Evolutionary conservation across 495 filamentous ascomycete genomes (phyloP).

Genomic region (Annulohypoxylon nitens): DNA sequence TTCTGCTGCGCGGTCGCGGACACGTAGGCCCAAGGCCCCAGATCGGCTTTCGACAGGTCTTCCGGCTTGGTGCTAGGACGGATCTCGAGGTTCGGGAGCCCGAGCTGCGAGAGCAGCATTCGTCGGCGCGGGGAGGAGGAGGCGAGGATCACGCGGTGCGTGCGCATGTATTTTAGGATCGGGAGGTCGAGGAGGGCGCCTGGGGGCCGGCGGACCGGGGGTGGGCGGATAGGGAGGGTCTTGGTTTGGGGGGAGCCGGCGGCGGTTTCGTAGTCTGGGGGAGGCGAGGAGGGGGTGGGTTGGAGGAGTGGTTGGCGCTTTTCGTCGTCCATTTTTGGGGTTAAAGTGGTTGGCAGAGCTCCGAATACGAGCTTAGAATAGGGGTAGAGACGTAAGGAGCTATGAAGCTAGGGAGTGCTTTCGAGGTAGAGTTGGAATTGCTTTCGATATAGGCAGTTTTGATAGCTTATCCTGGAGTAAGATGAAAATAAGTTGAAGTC

Average conservation of each 20-base stretch:
- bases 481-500: not conserved
- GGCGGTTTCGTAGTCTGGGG: constrained; percentile 60
- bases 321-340: constrained; percentile 46
- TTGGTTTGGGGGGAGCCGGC: constrained; percentile 41
- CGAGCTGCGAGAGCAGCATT: constrained; percentile 81
- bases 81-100: constrained; percentile 81
- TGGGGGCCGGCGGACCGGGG: constrained; percentile 57
- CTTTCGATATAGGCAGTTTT: not conserved
- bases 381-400: not conserved
- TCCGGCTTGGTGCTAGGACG: constrained; percentile 84
- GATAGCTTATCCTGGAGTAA: not conserved
- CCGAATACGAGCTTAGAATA: not conserved
- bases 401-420: not conserved
- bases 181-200: constrained; percentile 84
- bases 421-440: not conserved
- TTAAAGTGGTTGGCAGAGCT: not conserved
- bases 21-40: constrained; percentile 90
- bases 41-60: constrained; percentile 79
- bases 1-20: constrained; percentile 87
- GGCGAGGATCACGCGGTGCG: constrained; percentile 85
- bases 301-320: constrained; percentile 39
- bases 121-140: constrained; percentile 86
- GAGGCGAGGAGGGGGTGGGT: constrained; percentile 54
- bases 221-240: constrained; percentile 29
- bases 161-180: constrained; percentile 75